Percentiles rank a stretch among this genome's conserved stretches.
Evolutionary conservation across 2,329 filamentous ascomycete species (phyloP).

Genomic region (Kalmusia sp.): DNA sequence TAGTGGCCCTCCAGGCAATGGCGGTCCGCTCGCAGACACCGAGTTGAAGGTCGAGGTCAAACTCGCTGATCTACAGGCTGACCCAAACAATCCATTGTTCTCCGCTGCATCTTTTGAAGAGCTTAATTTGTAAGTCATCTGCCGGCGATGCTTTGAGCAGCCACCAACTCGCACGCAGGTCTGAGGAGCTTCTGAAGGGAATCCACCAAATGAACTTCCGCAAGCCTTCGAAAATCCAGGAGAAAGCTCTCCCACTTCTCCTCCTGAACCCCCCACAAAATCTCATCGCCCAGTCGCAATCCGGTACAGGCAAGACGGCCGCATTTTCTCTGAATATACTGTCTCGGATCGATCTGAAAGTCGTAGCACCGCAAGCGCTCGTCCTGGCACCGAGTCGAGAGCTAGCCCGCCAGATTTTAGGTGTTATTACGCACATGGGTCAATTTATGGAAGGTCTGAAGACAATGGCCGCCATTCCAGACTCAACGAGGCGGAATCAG

Average conservation of each 20-base stretch:
- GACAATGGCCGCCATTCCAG: constrained; percentile 83
- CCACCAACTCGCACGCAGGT: constrained; percentile 13
- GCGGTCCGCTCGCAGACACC: constrained; percentile 66
- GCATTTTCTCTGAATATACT: constrained; percentile 94
- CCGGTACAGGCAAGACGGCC: constrained; percentile 96
- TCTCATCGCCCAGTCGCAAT: constrained; percentile 99
- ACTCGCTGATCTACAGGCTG: constrained; percentile 85
- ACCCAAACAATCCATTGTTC: constrained; percentile 85
- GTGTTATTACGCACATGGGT: constrained; percentile 83
- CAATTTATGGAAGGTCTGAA: constrained; percentile 78
- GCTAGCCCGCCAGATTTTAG: constrained; percentile 91
- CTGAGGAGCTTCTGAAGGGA: constrained; percentile 58
- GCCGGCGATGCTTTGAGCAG: background rate
- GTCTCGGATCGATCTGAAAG: constrained; percentile 78
- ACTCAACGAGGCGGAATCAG: constrained; percentile 72
- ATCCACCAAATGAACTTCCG: constrained; percentile 89
- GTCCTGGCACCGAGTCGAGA: constrained; percentile 92
- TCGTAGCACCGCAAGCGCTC: constrained; percentile 80
- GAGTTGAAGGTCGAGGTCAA: constrained; percentile 92
- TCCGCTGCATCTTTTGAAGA: constrained; percentile 86
- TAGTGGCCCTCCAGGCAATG: constrained; percentile 48
- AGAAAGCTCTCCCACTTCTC: constrained; percentile 89
- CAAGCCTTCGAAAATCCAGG: constrained; percentile 98
- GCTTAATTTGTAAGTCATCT: constrained; percentile 75
- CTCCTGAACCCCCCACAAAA: constrained; percentile 86